phyloP scores from a whole-genome alignment of 768 basidiomycete species.

The Boletus reticuloceps region DNA sequence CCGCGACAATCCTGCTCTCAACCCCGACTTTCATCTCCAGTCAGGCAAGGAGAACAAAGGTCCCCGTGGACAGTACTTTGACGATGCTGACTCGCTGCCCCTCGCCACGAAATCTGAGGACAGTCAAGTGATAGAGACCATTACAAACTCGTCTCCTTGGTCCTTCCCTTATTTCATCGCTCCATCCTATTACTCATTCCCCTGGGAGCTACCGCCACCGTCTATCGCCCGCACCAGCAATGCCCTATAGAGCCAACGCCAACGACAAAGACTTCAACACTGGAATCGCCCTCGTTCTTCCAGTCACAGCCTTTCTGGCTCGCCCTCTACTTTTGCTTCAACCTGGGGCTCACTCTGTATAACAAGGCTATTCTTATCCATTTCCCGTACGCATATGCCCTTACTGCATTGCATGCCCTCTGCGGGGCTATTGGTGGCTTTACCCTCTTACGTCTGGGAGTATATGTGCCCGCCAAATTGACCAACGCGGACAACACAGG shows the following conservation, averaged over 20 bases:
- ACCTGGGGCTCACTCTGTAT: constrained; percentile 88
- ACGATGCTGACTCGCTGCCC: constrained; percentile 13
- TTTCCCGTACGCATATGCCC: constrained; percentile 95
- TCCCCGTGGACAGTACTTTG: constrained; percentile 21
- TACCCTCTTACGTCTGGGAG: constrained; percentile 53
- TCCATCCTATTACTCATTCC: constrained; percentile 9
- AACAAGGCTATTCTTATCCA: constrained; percentile 91
- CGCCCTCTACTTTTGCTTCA: constrained; percentile 82
- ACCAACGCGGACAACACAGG: constrained; percentile 49
- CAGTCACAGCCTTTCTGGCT: constrained; percentile 58
- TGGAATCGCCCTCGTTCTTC: constrained; percentile 20
- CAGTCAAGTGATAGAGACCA: neutral
- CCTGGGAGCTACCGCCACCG: constrained; percentile 21
- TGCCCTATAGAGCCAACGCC: neutral
- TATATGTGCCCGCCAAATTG: constrained; percentile 58
- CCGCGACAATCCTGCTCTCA: constrained; percentile 3
- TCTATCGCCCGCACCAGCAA: constrained; percentile 4
- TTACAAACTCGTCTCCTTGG: neutral
- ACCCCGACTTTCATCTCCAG: neutral
- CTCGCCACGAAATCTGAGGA: constrained; percentile 5
- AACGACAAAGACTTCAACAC: constrained; percentile 5
- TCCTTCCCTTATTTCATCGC: neutral
- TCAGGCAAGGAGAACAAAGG: constrained; percentile 15
- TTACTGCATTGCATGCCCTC: constrained; percentile 90
- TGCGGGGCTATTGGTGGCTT: constrained; percentile 83